Base-by-base conservation (phyloP, 1,139 yeast species). In the Arxiozyma telluris region DNA sequence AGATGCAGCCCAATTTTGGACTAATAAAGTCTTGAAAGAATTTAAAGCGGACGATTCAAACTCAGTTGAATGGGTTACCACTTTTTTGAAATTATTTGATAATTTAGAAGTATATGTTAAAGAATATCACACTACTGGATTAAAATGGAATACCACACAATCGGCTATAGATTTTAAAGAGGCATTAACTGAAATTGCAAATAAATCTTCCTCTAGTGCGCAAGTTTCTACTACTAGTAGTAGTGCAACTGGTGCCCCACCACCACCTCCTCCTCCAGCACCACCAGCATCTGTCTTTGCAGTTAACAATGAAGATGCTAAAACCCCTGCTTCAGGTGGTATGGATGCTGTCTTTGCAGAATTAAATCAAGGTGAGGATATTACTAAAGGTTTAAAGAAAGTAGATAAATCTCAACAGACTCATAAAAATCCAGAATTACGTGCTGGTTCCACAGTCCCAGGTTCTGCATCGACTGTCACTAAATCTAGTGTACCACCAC, bases 371-470 rank as follows among this genome's bases (percentile, higher is more conserved):
- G 99, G 99, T 54, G 87, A 83, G 60, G 73, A 73, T 44, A 85
- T 94, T 64, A 91, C 98, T 2, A 76, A 91, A 34, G 87, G 90
- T 5, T 81, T 94, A 64, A 88, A 85, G 68, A 93, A 93, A 71
- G 98, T 93, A 47, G 97, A 90, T 62, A 87, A 83, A 72, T 85
- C 95, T 21, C 87, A 90, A 72, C 89, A 88, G 94, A 89, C 96
- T 39, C 97, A 90, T 72, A 91, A 90, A 73, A 90, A 90, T 71
- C 97, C 97, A 5, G 84, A 77, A 47, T 75, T 89, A 62, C 84
- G 96, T 66, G 78, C 76, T 12, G 68, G 77, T 1, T 71, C 77
- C 0, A 49, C 65, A 8, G 70, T 66, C 12, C 56, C 64, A 42
- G 71, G 75, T 3, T 63, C 71, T 1, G 54, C 67, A 15, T 61